Conservation (phyloP, 495 filamentous ascomycete species). For the Arthonia radiata region DNA sequence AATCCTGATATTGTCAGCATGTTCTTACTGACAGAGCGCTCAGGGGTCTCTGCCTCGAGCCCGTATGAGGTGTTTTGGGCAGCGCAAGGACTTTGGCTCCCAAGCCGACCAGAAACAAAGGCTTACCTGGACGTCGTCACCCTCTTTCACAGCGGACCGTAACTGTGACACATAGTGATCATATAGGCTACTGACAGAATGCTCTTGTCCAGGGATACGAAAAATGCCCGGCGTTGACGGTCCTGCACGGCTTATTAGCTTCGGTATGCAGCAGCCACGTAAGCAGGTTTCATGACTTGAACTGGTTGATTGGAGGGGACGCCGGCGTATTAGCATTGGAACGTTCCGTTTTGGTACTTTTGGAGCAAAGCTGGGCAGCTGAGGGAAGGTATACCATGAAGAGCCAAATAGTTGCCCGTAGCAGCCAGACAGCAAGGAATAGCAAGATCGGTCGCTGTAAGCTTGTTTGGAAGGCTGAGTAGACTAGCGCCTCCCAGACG, state of each 20-base stretch:
- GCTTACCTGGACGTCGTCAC: conserved; percentile 8
- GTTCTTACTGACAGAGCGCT: no score
- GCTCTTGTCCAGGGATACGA: conserved; percentile 32
- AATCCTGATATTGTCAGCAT: no score
- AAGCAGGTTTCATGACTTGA: no score
- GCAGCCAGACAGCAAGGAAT: conserved; percentile 57
- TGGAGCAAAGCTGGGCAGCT: no score
- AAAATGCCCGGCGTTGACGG: conserved; percentile 33
- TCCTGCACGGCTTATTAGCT: conserved; percentile 12
- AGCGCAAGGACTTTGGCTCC: conserved; percentile 22
- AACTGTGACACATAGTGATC: conserved; percentile 31
- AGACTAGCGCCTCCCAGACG: conserved; percentile 49
- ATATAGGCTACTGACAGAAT: conserved; percentile 29
- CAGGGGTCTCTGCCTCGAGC: no score
- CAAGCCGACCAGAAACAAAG: conserved; percentile 7
- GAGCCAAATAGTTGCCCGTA: conserved; percentile 36
- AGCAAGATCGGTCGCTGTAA: conserved; percentile 34
- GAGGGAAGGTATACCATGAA: no score
- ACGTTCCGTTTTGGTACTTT: no score
- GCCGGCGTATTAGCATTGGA: no score
- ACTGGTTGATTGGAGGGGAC: no score
- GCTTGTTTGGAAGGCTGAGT: conserved; percentile 38
- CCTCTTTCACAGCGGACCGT: conserved; percentile 12
- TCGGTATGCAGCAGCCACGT: background rate
- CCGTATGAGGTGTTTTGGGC: no score